These are phyloP conservation scores for Aspergillus bertholletiae DNA, from an alignment of 495 filamentous ascomycete species.

Conservation along the genomic window DNA sequence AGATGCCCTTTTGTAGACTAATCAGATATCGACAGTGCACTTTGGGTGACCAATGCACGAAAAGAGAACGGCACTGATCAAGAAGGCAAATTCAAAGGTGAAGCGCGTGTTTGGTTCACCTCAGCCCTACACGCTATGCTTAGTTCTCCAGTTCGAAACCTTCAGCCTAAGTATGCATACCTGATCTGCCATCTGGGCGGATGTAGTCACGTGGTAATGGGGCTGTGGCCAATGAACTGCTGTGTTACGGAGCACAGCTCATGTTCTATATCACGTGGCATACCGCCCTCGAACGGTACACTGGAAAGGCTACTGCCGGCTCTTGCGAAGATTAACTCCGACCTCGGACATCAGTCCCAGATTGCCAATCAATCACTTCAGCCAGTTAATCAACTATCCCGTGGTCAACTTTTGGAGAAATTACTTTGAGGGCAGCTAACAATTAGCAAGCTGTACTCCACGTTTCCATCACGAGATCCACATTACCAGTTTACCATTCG, in stretches of 20 bases:
- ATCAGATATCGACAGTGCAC: background rate
- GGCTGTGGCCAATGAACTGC: background rate
- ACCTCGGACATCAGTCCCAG: slow-evolving; percentile 14
- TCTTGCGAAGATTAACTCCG: slow-evolving; percentile 8
- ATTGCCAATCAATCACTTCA: background rate
- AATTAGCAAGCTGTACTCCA: background rate
- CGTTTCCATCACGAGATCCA: background rate
- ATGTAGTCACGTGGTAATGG: slow-evolving; percentile 12
- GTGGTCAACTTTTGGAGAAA: background rate
- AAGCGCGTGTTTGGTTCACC: background rate
- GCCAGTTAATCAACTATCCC: background rate
- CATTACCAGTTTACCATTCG: background rate
- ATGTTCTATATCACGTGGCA: background rate
- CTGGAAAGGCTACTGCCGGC: slow-evolving; percentile 5
- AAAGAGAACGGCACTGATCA: background rate
- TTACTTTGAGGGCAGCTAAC: background rate
- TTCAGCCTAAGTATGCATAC: background rate
- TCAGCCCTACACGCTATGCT: background rate
- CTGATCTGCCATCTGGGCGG: slow-evolving; percentile 5
- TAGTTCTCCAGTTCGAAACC: background rate
- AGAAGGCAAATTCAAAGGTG: background rate
- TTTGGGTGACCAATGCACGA: background rate
- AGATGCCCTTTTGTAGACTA: background rate
- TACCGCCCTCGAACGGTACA: slow-evolving; percentile 5
- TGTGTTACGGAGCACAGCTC: background rate